Base-by-base conservation (phyloP, 805 yeast genomes). In the Deakozyma indianensis region DNA sequence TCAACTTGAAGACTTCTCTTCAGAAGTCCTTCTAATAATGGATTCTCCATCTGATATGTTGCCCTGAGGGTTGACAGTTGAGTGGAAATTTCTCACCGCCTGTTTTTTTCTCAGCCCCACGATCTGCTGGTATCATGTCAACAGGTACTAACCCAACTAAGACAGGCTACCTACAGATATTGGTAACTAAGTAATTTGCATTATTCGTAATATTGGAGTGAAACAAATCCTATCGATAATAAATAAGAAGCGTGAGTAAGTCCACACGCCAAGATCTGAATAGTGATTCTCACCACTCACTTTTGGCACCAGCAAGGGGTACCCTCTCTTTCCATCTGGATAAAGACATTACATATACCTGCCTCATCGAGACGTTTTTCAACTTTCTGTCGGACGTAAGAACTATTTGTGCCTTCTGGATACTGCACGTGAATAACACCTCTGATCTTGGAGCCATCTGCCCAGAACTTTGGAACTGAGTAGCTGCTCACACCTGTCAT, bases 391-490 rank as follows among this genome's bases (percentile, higher is more conserved):
- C 80, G 74, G 23, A 83, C 73, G 35, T 68, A 70, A 0, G 76
- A 67, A 4, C 76, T 68, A 57, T 77, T 80, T 47, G 83, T 88
- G 1, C 84, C 88, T 9, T 69, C 70, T 3, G 59, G 55, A 49
- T 73, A 76, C 58, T 85, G 95, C 9, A 90, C 71, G 57, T 92
- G 97, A 14, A 90, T 70, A 52, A 80, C 83, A 1, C 98, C 98
- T 2, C 78, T 69, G 21, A 83, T 59, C 22, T 65, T 63, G 3
- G 52, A 54, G 42, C 66, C 69, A 41, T 63, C 70, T 2, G 90
- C 84, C 97, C 97, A 90, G 62, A 90, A 88, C 54, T 95, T 73
- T 7, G 97, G 96, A 0, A 86, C 81, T 0, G 94, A 77, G 55
- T 85, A 86, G 0, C 94, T 79, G 43, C 79, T 75, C 2, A 90